Evolutionary conservation across 2,329 filamentous ascomycete species (phyloP), one percentile per base, ranked within the genome.

Genomic region (Penicillium sp.): DNA sequence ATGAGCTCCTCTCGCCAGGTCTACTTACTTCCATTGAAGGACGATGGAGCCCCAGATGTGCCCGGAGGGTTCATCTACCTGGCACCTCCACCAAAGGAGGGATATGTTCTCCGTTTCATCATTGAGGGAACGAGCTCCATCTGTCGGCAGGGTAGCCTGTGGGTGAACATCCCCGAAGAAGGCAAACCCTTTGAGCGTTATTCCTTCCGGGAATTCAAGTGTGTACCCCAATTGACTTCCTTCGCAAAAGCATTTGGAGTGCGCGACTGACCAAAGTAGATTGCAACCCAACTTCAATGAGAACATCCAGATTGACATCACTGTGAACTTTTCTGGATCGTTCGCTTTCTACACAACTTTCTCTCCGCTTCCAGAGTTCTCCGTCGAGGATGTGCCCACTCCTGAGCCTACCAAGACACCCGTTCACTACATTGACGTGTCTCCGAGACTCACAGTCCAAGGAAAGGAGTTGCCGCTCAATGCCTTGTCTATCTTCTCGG

Each of bases 291-390:
- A 95, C 77, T 99, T 99, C 84, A 96, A 95, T 72, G 87, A 89
- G 70, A 90, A 87, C 50, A 89, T 96, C 69, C 86, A 95, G 73
- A 92, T 99, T 65, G 92, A 95, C 58, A 83, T 99, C 18, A 90
- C 91, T 14, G 88, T 99, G 64, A 80, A 89, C 73, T 80, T 85
- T 57, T 86, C 94, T 43, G 93, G 95, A 64, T 90, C 93, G 27
- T 99, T 94, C 75, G 89, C 91, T 61, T 99, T 94, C 78, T 97
- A 97, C 77, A 91, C 89, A 52, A 96, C 92, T 58, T 97, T 94
- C 73, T 88, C 89, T 44, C 90, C 92, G 60, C 84, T 97, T 14
- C 94, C 94, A 9, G 82, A 88, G 40, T 89, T 92, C 70, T 84
- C 88, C 11, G 81, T 85, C 44, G 77, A 78, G 36, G 68, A 80